Percentiles rank a stretch among this genome's conserved stretches.
phyloP scores from a whole-genome alignment of 108 stramenopile genomes.

The Skeletonema tropicum region DNA sequence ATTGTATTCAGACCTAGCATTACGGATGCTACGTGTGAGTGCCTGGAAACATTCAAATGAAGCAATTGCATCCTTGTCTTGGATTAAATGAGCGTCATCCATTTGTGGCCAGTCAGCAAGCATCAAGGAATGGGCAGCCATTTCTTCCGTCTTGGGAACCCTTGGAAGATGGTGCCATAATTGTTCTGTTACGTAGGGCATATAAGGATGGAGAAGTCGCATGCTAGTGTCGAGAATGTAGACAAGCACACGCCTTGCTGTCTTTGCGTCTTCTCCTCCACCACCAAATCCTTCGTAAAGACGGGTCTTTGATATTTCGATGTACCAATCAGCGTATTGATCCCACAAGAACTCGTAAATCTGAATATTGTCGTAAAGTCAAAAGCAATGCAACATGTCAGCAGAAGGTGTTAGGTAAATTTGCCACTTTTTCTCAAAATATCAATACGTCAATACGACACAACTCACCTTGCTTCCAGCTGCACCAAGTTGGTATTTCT shows the following conservation, averaged over 20 bases:
- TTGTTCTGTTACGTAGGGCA: conserved; percentile 98
- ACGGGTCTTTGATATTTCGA: conserved; percentile 92
- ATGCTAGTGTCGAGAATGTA: conserved; percentile 94
- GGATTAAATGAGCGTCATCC: conserved; percentile 73
- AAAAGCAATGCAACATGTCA: neutral
- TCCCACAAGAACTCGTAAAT: conserved; percentile 96
- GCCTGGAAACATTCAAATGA: conserved; percentile 88
- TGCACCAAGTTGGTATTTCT: conserved; percentile 87
- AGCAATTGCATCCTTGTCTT: conserved; percentile 60
- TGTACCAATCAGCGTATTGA: conserved; percentile 98
- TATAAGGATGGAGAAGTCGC: conserved; percentile 96
- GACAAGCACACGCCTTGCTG: conserved; percentile 87
- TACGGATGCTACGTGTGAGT: conserved; percentile 88
- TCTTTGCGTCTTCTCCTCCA: conserved; percentile 72
- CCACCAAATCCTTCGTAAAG: conserved; percentile 88
- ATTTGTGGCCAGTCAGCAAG: conserved; percentile 90
- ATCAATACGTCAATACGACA: neutral
- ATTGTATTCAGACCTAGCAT: conserved; percentile 91
- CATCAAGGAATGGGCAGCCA: conserved; percentile 80
- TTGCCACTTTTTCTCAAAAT: neutral
- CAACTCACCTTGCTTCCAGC: conserved; percentile 76
- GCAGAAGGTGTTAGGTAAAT: neutral
- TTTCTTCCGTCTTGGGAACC: conserved; percentile 40
- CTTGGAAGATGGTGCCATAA: conserved; percentile 97
- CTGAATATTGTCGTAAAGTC: conserved; percentile 1